Evolutionary conservation across 371 early-diverging fungal genomes (phyloP), one percentile per base, ranked within the genome.

Genomic region (Chytridiales sp.): DNA sequence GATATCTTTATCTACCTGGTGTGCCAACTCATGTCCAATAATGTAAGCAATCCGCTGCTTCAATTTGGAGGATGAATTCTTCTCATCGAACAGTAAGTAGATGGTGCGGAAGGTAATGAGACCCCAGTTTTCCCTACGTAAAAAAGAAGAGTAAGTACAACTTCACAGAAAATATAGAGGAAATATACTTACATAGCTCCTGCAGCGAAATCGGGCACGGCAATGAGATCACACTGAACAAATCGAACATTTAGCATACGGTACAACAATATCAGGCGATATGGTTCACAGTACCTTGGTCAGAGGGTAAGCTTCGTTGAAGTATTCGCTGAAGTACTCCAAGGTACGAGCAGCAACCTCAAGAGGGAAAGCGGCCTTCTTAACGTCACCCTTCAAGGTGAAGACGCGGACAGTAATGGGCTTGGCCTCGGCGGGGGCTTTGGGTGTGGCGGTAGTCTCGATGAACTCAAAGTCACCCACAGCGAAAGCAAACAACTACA

Each of bases 121-220:
- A 59, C 77, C 78, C 95, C 95, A 96, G 76, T 97, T 97, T 72
- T 96, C 92, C 84, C 83, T 83, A 29, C 82, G n/a, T 91, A 91
- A 36, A 84, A 83, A 31, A 48, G 15, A 8, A 8, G 15, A 9
- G 30, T 21, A 1, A 8, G 8, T 11, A 26, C 0, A 17, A 53
- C n/a, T n/a, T 19, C 1, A n/a, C 24, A 17, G n/a, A 57, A 2
- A 3, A 1, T 31, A 26, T 6, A 49, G 50, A 34, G n/a, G 50
- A 26, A 11, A 26, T 8, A 50, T 17, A 17, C n/a, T 73, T n/a
- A n/a, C 82, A 82, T 81, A 36, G 83, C 85, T 17, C 91, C 91
- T 44, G 87, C 85, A 32, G 85, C 83, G 74, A 95, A 95, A 68
- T 92, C 92, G 26, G 92, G 92, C 32, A 95, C 86, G 35, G 94